Percentiles rank a stretch among this genome's conserved stretches.
These are phyloP conservation scores for Ceratocystis diversiconidia DNA, from an alignment of 2,329 filamentous ascomycete genomes.

Conservation along the genomic window DNA sequence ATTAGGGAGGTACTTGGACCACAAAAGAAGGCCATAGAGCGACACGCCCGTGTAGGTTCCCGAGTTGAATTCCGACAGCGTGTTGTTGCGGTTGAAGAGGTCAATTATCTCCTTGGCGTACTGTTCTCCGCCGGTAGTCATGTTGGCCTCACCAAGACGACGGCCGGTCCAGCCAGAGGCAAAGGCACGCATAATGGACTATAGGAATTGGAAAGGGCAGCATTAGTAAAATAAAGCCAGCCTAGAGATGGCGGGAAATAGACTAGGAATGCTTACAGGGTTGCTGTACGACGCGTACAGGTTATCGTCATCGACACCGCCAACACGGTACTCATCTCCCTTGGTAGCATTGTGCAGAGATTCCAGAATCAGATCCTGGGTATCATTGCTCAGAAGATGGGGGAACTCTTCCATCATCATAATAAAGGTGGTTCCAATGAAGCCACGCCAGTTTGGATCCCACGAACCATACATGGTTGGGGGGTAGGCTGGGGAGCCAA, in stretches of 20 bases:
- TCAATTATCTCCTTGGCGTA: constrained; percentile 42
- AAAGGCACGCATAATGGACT: constrained; percentile 47
- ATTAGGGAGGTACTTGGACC: constrained; percentile 43
- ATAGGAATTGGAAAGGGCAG: constrained; percentile 6
- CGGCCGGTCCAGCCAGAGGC: constrained; percentile 44
- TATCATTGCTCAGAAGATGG: constrained; percentile 29
- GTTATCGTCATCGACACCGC: constrained; percentile 45
- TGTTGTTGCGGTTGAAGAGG: constrained; percentile 41
- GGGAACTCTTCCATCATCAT: constrained; percentile 45
- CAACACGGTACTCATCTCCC: constrained; percentile 48
- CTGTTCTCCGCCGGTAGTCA: constrained; percentile 41
- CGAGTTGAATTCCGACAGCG: constrained; percentile 48
- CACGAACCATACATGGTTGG: constrained; percentile 41
- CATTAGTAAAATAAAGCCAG: constrained; percentile 12
- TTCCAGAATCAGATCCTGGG: constrained; percentile 33
- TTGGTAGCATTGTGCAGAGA: constrained; percentile 41
- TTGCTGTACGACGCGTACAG: constrained; percentile 49
- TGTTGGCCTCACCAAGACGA: constrained; percentile 39
- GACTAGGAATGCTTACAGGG: constrained; percentile 25
- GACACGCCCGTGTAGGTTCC: constrained; percentile 50
- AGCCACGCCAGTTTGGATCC: constrained; percentile 53
- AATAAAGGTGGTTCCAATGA: constrained; percentile 45
- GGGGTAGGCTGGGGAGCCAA: constrained; percentile 38
- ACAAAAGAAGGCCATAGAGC: constrained; percentile 42
- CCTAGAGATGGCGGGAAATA: neutral